Evolutionary conservation across 768 basidiomycete species (phyloP), one percentile per base, ranked within the genome.

Genomic region (Leccinum broughii): DNA sequence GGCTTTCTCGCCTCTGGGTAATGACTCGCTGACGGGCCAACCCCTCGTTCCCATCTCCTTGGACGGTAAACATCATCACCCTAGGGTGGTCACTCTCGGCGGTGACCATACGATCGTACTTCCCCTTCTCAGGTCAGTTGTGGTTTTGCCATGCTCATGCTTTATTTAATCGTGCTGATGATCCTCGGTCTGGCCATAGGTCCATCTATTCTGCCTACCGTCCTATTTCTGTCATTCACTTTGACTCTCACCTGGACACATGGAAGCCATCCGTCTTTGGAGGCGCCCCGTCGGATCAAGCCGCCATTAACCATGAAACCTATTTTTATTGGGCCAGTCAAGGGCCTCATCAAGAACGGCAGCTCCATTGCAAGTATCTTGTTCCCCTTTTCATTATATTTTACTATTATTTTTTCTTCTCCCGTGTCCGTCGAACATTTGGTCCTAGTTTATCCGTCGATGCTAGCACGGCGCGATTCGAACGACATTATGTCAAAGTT

Each of bases 301-400:
- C 88, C 0, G 85, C 86, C 22, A 86, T 95, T 64, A 93, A 90
- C 61, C 93, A 95, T 61, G 93, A 92, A 13, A 92, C 90, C 3
- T 94, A 93, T 77, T 95, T 95, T 74, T 94, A 92, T 76, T 90
- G 90, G 83, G 93, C 93, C 0, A 86, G 85, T 61, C 83, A 88
- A 65, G 90, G 92, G 93, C 3, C 77, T 93, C 49, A 87, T 95
- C 63, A 80, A 79, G 66, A 89, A 90, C 61, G 89, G 88, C 63
- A 82, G 83, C 59, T 90, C 89, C 73, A 89, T 90, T 86, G 89
- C 88, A 90, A 90, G 89, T 89, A 66, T 82, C 73, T 61, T 39
- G 68, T 76, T 71, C 70, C 73, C 64, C 59, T 68, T 46, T 44
- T 51, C 7, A 58, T 52, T 54, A 55, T 14, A 1, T 49, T 54